Base-by-base conservation (phyloP, 305 asterid genomes). In the Fraxinus platypoda region DNA sequence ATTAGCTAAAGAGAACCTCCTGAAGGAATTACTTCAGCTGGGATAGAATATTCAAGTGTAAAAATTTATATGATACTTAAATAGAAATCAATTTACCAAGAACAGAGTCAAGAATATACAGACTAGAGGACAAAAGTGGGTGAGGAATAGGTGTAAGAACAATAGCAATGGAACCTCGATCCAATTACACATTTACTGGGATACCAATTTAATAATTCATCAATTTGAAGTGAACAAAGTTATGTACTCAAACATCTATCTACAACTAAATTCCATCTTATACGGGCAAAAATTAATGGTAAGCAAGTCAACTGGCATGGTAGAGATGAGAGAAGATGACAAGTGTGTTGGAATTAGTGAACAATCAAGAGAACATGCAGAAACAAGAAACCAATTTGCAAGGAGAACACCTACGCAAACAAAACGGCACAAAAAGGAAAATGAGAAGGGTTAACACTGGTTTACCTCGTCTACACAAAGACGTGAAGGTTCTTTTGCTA, bases 401-500 rank as follows among this genome's bases (percentile, higher is more conserved):
- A 7, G 73, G 78, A 57, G 38, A 70, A 78, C 26, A 74, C 75
- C 75, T 4, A 31, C 23, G 6, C 41, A 15, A 12, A 26, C 75
- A 71, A 49, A 46, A 81, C 21, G 28, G 34, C 21, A 33, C 74
- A 71, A 13, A 66, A 71, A 71, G 75, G 77, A 74, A 78, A 72
- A 9, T 11, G 11, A 54, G 15, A 21, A 78, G 37, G 34, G 19
- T 25, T 21, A 71, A 34, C 31, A 17, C 4, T 31, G 75, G 75
- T 83, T 83, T 92, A 95, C 99, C 97, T 97, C 99, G 81, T 97
- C 99, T 82, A 97, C 99, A 85, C 99, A 97, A 75, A 97, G 96
- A 46, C 98, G 97, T 76, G 98, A 97, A 82, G 99, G 97, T 86
- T 97, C 99, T 87, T 97, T 97, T 33, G 99, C 99, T 80, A 95